Conservation (phyloP, 2,329 filamentous ascomycete species). For the Domatiomyces catenatus region DNA sequence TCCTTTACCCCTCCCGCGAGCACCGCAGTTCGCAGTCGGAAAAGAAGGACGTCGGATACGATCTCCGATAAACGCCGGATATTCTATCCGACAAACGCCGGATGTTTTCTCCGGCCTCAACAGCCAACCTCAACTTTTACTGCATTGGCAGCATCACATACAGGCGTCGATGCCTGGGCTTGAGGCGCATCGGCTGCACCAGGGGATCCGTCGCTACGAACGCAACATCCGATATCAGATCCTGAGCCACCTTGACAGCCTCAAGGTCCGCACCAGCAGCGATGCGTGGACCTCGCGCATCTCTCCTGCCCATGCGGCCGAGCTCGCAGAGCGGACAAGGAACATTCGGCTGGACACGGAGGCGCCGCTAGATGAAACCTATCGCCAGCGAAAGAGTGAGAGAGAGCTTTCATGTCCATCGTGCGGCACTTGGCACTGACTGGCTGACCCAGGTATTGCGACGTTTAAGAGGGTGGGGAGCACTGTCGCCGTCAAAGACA, state of each 20-base stretch:
- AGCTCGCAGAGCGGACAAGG: not conserved
- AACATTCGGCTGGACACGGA: not conserved
- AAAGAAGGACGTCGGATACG: not conserved
- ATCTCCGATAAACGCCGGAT: not conserved
- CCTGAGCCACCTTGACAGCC: not conserved
- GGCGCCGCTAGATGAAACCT: not conserved
- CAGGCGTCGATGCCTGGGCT: not conserved
- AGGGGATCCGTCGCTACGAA: not conserved
- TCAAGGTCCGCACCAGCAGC: not conserved
- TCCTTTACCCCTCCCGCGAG: not conserved
- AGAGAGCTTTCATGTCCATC: not conserved
- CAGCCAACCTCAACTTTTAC: not conserved
- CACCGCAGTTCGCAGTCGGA: not conserved
- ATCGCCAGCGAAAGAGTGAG: not conserved
- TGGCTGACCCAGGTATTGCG: not conserved
- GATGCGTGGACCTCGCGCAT: not conserved
- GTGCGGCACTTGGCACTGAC: not conserved
- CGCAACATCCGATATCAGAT: not conserved
- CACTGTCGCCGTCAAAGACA: constrained; percentile 57
- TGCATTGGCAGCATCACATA: not conserved
- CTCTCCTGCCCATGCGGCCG: not conserved
- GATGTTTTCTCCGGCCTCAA: not conserved
- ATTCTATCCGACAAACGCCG: not conserved
- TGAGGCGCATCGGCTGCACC: not conserved
- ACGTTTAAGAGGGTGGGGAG: constrained; percentile 4